phyloP scores from a whole-genome alignment of 163 green algal species.

The Coccomyxa subellipsoidea region DNA sequence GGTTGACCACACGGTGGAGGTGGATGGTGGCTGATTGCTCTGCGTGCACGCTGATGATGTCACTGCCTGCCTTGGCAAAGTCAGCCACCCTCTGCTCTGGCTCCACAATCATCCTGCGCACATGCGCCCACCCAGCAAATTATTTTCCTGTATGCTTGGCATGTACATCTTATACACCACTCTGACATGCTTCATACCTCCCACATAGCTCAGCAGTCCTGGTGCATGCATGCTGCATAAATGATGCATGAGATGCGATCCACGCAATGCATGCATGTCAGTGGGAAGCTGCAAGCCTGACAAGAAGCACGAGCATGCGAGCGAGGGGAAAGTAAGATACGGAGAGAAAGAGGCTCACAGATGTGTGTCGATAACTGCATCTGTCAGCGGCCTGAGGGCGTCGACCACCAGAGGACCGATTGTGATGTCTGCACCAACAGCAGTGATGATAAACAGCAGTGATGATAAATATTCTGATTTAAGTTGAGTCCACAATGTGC shows the following conservation, averaged over 20 bases:
- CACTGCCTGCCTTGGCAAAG: conserved; percentile 89
- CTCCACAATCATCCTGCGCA: conserved; percentile 95
- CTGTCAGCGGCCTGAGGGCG: conserved; percentile 90
- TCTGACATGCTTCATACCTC: too few relatives aligned
- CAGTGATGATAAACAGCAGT: not conserved
- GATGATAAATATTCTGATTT: not conserved
- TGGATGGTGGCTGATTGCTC: conserved; percentile 94
- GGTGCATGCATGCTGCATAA: too few relatives aligned
- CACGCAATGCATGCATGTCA: not conserved
- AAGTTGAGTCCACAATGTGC: not conserved
- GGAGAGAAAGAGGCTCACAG: conserved; percentile 40
- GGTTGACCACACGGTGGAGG: conserved; percentile 87
- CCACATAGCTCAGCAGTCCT: too few relatives aligned
- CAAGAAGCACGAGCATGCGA: too few relatives aligned
- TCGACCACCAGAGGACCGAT: conserved; percentile 97
- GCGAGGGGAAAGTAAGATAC: not conserved
- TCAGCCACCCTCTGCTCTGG: conserved; percentile 92
- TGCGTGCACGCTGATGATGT: conserved; percentile 97
- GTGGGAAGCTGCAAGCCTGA: too few relatives aligned
- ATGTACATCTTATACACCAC: too few relatives aligned
- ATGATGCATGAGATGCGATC: too few relatives aligned
- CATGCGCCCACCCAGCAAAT: not conserved
- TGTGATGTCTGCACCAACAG: conserved; percentile 71
- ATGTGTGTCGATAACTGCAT: conserved; percentile 94
- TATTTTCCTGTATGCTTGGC: too few relatives aligned